Base-by-base conservation (phyloP, 164 flowering plant genomes). In the Malania oleifera region DNA sequence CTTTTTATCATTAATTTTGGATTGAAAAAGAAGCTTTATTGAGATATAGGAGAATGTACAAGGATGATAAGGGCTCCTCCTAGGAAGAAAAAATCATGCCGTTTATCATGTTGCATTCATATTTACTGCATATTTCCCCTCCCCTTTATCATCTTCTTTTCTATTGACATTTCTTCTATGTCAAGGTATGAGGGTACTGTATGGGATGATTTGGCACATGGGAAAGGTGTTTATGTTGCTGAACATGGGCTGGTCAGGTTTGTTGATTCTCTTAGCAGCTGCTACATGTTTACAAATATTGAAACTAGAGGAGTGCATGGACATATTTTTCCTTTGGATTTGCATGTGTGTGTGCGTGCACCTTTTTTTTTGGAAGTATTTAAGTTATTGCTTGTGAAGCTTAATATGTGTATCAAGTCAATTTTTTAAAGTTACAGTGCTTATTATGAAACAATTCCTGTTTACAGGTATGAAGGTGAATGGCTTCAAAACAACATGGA, bases 201-300 rank as follows among this genome's bases (percentile, higher is more conserved):
- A 39, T 92, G 95, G 95, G 96, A 92, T 76, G 98, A 92, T 70
- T 60, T 81, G 79, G 97, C 98, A 39, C 96, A 89, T 69, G 97
- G 98, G 6, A 89, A 82, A 73, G 98, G 97, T 54, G 98, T 92
- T 45, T 86, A 74, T 63, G 81, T 81, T 52, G 87, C 90, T 55
- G 85, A 87, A 55, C 38, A 72, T 0, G 97, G 97, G 39, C 73
- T 87, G 39, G 84, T 92, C 77, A 92, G 95, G 98, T 92, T 59
- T 54, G 80, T 62, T 45, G 15, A 1, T 65, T 54, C 54, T 55
- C 19, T 37, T 49, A 9, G 14, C 2, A 34, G 22, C 23, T 10
- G 5, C 28, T n/a, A 39, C 48, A 45, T 45, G 22, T 5, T 45
- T 4, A 3, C n/a, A n/a, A n/a, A n/a, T n/a, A n/a, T n/a, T n/a